Evolutionary conservation across 768 basidiomycete species (phyloP).

Genomic region (Tricholoma flavovirens): DNA sequence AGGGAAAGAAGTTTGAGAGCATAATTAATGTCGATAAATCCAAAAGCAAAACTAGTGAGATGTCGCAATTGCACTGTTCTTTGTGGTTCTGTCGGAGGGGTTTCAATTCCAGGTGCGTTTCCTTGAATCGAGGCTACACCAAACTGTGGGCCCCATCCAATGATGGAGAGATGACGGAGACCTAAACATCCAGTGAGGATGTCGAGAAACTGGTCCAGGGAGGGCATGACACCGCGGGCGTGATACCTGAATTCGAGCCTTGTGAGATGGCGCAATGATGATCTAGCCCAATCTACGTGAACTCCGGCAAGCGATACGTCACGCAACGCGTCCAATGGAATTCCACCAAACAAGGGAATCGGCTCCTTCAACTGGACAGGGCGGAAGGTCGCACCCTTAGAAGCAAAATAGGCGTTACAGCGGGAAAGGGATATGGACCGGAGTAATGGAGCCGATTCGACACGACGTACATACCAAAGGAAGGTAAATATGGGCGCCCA

Average conservation of each 20-base stretch:
- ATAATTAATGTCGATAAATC: slow-evolving; percentile 38
- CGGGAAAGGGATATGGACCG: slow-evolving; percentile 40
- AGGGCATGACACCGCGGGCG: slow-evolving; percentile 51
- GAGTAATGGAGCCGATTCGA: slow-evolving; percentile 31
- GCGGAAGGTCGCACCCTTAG: slow-evolving; percentile 36
- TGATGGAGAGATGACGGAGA: slow-evolving; percentile 39
- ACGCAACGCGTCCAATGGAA: slow-evolving; percentile 26
- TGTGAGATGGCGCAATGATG: slow-evolving; percentile 36
- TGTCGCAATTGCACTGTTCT: slow-evolving; percentile 21
- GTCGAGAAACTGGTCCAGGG: slow-evolving; percentile 36
- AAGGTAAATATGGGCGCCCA: slow-evolving; percentile 55
- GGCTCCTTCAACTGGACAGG: slow-evolving; percentile 35
- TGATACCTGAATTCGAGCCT: slow-evolving; percentile 52
- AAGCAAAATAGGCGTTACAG: slow-evolving; percentile 54
- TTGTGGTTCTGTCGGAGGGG: neutral
- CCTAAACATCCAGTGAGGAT: slow-evolving; percentile 38
- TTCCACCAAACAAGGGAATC: slow-evolving; percentile 41
- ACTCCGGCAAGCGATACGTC: slow-evolving; percentile 48
- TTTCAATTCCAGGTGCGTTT: neutral
- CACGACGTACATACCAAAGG: slow-evolving; percentile 32
- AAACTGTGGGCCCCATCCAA: slow-evolving; percentile 49
- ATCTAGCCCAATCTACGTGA: slow-evolving; percentile 48
- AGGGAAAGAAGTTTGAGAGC: slow-evolving; percentile 32
- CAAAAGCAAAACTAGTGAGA: slow-evolving; percentile 33
- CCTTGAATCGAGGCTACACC: slow-evolving; percentile 3